These are phyloP conservation scores for Fragilariopsis cylindrus DNA, from an alignment of 108 stramenopile genomes.

Conservation along the genomic window DNA sequence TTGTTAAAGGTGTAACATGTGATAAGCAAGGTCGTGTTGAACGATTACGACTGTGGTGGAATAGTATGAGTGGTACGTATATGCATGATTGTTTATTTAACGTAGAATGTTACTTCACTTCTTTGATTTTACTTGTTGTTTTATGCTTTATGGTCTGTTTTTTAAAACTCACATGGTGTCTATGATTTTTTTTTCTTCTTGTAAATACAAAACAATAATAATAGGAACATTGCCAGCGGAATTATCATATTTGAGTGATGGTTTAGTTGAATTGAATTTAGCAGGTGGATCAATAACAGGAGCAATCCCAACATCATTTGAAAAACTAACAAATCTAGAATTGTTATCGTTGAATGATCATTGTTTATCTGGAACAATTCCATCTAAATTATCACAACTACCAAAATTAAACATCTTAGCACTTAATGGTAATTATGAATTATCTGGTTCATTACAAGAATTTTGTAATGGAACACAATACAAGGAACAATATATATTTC, in stretches of 20 bases:
- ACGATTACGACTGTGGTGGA: too few species aligned
- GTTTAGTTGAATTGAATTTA: background rate
- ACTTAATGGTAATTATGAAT: background rate
- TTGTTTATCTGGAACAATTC: slow-evolving; percentile 41
- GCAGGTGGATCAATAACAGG: slow-evolving; percentile 13
- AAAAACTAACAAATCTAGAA: slow-evolving; percentile 34
- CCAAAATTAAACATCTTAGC: background rate
- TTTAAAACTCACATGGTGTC: too few species aligned
- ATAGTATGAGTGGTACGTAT: too few species aligned
- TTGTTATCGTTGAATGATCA: slow-evolving; percentile 47
- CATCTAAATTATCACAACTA: slow-evolving; percentile 16
- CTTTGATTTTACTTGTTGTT: too few species aligned
- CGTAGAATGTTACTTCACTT: too few species aligned
- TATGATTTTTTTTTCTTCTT: too few species aligned
- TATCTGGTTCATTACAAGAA: slow-evolving; percentile 1
- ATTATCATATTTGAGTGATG: background rate
- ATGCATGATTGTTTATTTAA: too few species aligned
- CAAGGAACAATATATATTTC: background rate
- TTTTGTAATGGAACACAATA: background rate
- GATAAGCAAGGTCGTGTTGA: too few species aligned
- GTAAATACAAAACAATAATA: too few species aligned
- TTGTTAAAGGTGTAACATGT: too few species aligned
- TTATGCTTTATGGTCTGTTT: too few species aligned
- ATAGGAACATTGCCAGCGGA: slow-evolving; percentile 2
- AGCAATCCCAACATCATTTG: slow-evolving; percentile 34